Conservation (phyloP, 129 eudicot genomes). For the Logfia minima region DNA sequence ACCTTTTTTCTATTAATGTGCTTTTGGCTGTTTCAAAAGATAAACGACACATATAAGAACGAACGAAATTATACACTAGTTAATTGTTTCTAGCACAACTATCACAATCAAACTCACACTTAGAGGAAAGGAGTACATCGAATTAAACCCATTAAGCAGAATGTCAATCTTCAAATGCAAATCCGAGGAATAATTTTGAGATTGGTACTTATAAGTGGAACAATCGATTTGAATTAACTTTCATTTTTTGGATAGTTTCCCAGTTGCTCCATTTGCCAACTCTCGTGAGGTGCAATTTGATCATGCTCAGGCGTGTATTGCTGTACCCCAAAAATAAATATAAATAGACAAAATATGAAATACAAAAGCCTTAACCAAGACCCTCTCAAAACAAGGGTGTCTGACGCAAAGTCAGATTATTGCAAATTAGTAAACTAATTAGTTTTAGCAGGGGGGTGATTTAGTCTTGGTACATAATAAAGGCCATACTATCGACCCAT, state of each 20-base stretch:
- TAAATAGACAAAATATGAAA: neutral
- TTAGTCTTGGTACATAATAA: neutral
- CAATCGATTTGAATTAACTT: slow-evolving; percentile 30
- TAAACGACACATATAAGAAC: slow-evolving; percentile 20
- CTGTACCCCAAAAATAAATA: slow-evolving; percentile 42
- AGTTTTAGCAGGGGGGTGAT: neutral
- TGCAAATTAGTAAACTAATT: neutral
- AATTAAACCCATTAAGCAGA: slow-evolving; percentile 21
- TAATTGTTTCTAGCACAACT: slow-evolving; percentile 13
- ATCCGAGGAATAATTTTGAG: slow-evolving; percentile 21
- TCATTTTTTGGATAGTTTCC: slow-evolving; percentile 57
- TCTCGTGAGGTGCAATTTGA: slow-evolving; percentile 83
- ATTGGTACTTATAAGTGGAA: slow-evolving; percentile 29
- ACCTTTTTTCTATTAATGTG: neutral
- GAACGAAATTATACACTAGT: neutral
- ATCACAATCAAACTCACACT: slow-evolving; percentile 33
- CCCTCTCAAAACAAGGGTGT: neutral
- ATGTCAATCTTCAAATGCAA: slow-evolving; percentile 37
- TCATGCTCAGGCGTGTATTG: slow-evolving; percentile 59
- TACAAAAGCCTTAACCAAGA: neutral
- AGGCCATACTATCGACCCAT: neutral
- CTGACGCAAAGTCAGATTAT: neutral
- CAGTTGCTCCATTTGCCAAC: slow-evolving; percentile 86
- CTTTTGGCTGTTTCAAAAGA: slow-evolving; percentile 28
- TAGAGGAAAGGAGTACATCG: slow-evolving; percentile 1